phyloP scores from a whole-genome alignment of 176 grass and related monocot genomes.

The Bonia amplexicaulis region DNA sequence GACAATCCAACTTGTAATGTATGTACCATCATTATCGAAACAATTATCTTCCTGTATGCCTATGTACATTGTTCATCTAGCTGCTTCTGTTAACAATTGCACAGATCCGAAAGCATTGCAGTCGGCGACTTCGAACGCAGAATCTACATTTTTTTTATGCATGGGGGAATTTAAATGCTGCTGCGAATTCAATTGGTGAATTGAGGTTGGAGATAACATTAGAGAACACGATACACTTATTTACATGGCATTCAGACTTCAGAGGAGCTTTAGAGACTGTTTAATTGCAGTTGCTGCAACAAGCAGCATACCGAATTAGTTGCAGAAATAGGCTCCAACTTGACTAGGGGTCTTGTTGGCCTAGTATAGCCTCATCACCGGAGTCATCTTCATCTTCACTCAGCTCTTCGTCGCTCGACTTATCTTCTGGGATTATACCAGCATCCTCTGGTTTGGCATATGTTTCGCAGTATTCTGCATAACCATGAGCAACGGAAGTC shows the following conservation, averaged over 20 bases:
- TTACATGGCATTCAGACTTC: constrained; percentile 39
- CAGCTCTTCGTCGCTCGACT: constrained; percentile 67
- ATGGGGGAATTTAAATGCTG: background rate
- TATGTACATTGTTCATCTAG: background rate
- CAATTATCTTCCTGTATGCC: background rate
- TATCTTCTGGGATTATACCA: constrained; percentile 48
- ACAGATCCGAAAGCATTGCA: background rate
- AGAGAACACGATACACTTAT: constrained; percentile 34
- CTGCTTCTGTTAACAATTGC: background rate
- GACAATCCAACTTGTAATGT: too few relatives aligned
- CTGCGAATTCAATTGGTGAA: constrained; percentile 10
- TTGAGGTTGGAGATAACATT: constrained; percentile 15
- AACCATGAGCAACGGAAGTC: constrained; percentile 2
- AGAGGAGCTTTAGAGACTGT: background rate
- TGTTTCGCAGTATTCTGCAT: constrained; percentile 64
- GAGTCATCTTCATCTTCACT: constrained; percentile 69
- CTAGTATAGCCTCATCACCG: constrained; percentile 56
- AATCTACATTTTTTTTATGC: background rate
- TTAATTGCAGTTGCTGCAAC: constrained; percentile 43
- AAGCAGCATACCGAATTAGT: constrained; percentile 15
- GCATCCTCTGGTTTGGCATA: constrained; percentile 74
- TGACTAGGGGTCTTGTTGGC: constrained; percentile 58
- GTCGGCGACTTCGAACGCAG: background rate
- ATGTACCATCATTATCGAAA: too few relatives aligned
- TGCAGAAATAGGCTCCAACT: background rate